Percentiles rank a stretch among this genome's conserved stretches.
These are phyloP conservation scores for Psilocybe mexicana DNA, from an alignment of 1,284 basidiomycete species.

Conservation along the genomic window DNA sequence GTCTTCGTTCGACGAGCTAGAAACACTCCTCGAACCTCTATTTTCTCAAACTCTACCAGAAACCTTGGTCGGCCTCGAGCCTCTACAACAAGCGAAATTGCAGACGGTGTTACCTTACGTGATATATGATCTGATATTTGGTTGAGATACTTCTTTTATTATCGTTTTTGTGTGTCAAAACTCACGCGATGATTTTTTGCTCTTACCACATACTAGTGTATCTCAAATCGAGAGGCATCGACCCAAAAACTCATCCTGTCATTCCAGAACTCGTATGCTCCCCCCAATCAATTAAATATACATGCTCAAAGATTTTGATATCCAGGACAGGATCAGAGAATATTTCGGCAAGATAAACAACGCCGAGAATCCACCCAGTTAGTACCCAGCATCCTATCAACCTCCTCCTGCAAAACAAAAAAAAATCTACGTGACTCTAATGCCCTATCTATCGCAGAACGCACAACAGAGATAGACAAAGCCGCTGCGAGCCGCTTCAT, in stretches of 20 bases:
- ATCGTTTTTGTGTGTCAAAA: not conserved
- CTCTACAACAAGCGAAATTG: conserved; percentile 78
- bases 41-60: conserved; percentile 67
- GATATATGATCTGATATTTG: conserved; percentile 82
- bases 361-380: conserved; percentile 69
- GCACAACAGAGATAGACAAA: conserved; percentile 59
- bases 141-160: conserved; percentile 41
- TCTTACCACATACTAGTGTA: conserved; percentile 55
- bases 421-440: not conserved
- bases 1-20: conserved; percentile 65
- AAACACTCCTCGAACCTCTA: conserved; percentile 61
- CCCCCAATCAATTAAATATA: not conserved
- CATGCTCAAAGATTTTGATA: not conserved
- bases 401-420: not conserved
- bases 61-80: conserved; percentile 60
- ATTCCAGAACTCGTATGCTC: conserved; percentile 67
- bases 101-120: conserved; percentile 75
- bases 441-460: conserved; percentile 36
- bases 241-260: conserved; percentile 77
- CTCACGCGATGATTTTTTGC: not conserved
- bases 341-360: conserved; percentile 81
- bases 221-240: conserved; percentile 73
- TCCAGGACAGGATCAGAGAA: conserved; percentile 68
- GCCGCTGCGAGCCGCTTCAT: conserved; percentile 79
- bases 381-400: conserved; percentile 24